A percentile compares a stretch with the other conserved stretches of the same genome.
Evolutionary conservation across 1,284 basidiomycete species (phyloP).

Genomic region (Cryptococcus sp.): DNA sequence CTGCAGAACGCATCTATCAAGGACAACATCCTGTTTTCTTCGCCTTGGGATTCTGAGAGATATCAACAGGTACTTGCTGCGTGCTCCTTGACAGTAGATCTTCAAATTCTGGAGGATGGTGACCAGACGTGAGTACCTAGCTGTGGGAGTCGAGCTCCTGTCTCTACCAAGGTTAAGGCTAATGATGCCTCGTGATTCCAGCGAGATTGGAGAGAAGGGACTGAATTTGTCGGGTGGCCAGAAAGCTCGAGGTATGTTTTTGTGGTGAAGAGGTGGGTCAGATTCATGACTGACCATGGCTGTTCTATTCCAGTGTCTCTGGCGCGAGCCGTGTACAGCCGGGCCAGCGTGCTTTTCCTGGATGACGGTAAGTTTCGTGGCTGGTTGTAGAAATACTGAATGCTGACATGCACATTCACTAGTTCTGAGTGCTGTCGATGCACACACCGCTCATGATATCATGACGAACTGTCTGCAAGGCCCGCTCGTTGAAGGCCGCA

Average conservation of each 20-base stretch:
- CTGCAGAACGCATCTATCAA: constrained; percentile 88
- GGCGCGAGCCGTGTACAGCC: constrained; percentile 89
- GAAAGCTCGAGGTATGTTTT: constrained; percentile 71
- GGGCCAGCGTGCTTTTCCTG: constrained; percentile 76
- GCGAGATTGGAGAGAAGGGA: constrained; percentile 53
- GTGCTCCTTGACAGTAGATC: constrained; percentile 74
- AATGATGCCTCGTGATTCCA: too few relatives aligned
- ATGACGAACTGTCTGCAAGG: constrained; percentile 79
- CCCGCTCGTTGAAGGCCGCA: constrained; percentile 72
- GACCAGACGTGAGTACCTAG: constrained; percentile 69
- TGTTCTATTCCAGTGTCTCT: constrained; percentile 59
- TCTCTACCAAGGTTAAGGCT: too few relatives aligned
- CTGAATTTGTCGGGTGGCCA: constrained; percentile 91
- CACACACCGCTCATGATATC: constrained; percentile 78
- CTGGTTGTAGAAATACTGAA: too few relatives aligned
- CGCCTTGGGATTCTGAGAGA: constrained; percentile 72
- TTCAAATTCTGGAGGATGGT: constrained; percentile 88
- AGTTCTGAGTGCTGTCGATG: constrained; percentile 61
- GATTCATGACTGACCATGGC: not conserved
- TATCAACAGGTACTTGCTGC: constrained; percentile 72
- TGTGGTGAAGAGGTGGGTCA: too few relatives aligned
- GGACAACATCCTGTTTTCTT: constrained; percentile 89
- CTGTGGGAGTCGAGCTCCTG: too few relatives aligned
- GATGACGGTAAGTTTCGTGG: constrained; percentile 66
- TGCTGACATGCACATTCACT: not conserved